These are phyloP conservation scores for Alloteropsis angusta DNA, from an alignment of 202 grass and related monocot species.

Conservation along the genomic window DNA sequence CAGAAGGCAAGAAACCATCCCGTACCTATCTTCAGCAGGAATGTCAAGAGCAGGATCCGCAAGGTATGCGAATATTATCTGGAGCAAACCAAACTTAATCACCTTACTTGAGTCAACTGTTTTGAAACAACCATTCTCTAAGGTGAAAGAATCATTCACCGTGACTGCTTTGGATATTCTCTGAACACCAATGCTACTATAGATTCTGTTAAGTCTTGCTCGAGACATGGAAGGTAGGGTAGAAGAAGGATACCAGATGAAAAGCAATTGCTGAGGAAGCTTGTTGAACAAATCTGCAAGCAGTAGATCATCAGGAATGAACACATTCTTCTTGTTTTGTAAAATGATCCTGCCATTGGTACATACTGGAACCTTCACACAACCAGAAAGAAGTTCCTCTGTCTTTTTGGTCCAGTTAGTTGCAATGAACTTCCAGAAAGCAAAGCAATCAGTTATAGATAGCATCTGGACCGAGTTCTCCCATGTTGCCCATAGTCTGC, in stretches of 20 bases:
- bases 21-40: constrained; percentile 15
- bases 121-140: not conserved
- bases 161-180: constrained; percentile 41
- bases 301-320: constrained; percentile 62
- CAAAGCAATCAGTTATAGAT: constrained; percentile 26
- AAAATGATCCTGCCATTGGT: constrained; percentile 20
- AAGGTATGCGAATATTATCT: constrained; percentile 37
- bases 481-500: constrained; percentile 46
- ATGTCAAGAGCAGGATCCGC: constrained; percentile 34
- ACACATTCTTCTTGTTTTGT: constrained; percentile 33
- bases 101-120: not conserved
- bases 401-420: constrained; percentile 21
- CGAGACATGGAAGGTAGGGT: constrained; percentile 14
- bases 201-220: constrained; percentile 43
- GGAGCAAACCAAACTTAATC: constrained; percentile 33
- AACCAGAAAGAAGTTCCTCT: constrained; percentile 24
- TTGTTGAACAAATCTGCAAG: constrained; percentile 49
- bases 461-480: constrained; percentile 21
- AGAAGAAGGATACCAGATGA: constrained; percentile 49
- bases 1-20: constrained; percentile 23
- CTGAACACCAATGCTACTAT: constrained; percentile 39
- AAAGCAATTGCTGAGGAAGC: constrained; percentile 17
- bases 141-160: constrained; percentile 24
- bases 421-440: constrained; percentile 57
- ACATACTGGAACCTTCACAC: constrained; percentile 38